A percentile compares a stretch with the other conserved stretches of the same genome.
These are phyloP conservation scores for Fusarium sp. DNA, from an alignment of 2,329 filamentous ascomycete species.

Conservation along the genomic window DNA sequence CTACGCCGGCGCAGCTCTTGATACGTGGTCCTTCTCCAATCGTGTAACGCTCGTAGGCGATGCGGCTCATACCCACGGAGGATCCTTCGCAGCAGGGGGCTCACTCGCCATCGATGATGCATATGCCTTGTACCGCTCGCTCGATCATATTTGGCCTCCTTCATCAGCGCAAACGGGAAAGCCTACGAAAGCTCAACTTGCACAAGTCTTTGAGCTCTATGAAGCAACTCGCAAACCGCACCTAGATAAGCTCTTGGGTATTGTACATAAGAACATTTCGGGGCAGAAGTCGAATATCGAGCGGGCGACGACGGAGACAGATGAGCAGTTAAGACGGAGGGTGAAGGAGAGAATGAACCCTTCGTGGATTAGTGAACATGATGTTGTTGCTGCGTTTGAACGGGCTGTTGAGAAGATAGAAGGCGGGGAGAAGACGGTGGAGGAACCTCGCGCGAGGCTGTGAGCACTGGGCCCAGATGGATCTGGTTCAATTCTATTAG, in stretches of 20 bases:
- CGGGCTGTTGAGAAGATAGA: slow-evolving; percentile 6
- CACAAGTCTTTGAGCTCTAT: slow-evolving; percentile 53
- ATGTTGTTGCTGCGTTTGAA: slow-evolving; percentile 55
- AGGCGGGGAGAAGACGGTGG: neutral
- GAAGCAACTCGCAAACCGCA: slow-evolving; percentile 57
- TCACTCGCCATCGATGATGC: slow-evolving; percentile 56
- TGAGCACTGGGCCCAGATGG: neutral
- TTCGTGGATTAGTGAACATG: slow-evolving; percentile 60
- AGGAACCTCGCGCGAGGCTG: neutral
- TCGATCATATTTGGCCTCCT: slow-evolving; percentile 52
- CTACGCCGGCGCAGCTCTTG: slow-evolving; percentile 53
- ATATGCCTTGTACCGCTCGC: slow-evolving; percentile 53
- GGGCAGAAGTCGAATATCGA: slow-evolving; percentile 29
- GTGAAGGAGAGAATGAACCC: slow-evolving; percentile 53
- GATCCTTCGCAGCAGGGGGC: slow-evolving; percentile 55
- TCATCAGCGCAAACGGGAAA: slow-evolving; percentile 2
- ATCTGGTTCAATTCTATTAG: accelerated
- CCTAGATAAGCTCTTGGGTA: slow-evolving; percentile 47
- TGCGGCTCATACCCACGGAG: slow-evolving; percentile 55
- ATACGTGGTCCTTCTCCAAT: slow-evolving; percentile 55
- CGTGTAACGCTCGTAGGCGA: slow-evolving; percentile 54
- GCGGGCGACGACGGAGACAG: slow-evolving; percentile 46
- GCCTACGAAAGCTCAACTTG: slow-evolving; percentile 37
- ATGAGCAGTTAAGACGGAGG: slow-evolving; percentile 51
- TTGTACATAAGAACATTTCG: slow-evolving; percentile 27